A percentile compares a stretch with the other conserved stretches of the same genome.
These are phyloP conservation scores for Claviceps sp. DNA, from an alignment of 2,329 filamentous ascomycete genomes.

Conservation along the genomic window DNA sequence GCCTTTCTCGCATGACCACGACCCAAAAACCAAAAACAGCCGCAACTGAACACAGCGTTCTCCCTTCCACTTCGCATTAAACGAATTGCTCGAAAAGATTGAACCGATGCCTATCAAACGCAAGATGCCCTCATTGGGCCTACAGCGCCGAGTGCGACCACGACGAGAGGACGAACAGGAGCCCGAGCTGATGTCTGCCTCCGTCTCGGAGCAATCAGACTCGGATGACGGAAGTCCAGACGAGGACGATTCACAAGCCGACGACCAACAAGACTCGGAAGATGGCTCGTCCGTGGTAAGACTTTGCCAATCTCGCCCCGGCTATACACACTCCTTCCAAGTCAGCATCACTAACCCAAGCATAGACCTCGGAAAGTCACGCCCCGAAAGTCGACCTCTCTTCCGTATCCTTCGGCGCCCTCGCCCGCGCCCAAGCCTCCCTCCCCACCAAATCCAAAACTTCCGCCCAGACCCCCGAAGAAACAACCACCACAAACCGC, in stretches of 20 bases:
- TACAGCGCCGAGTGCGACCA: slow-evolving; percentile 30
- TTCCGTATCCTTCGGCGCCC: slow-evolving; percentile 73
- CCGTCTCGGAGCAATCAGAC: slow-evolving; percentile 10
- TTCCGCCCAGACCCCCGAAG: not conserved
- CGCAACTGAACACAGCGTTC: not conserved
- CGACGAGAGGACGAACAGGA: slow-evolving; percentile 31
- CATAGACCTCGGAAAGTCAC: not conserved
- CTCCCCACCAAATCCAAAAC: slow-evolving; percentile 25
- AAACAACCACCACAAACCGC: not conserved
- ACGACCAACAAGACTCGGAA: slow-evolving; percentile 18
- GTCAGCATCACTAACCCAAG: slow-evolving; percentile 11
- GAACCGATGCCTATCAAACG: slow-evolving; percentile 23
- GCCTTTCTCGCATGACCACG: not conserved
- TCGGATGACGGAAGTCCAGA: slow-evolving; percentile 17
- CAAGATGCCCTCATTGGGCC: slow-evolving; percentile 22
- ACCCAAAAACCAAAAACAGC: not conserved
- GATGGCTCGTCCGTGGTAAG: slow-evolving; percentile 17
- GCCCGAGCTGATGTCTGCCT: slow-evolving; percentile 18
- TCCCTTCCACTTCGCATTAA: not conserved
- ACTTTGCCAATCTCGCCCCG: too few relatives aligned
- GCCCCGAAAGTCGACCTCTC: slow-evolving; percentile 31
- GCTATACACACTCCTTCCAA: not conserved
- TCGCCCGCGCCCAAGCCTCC: slow-evolving; percentile 72
- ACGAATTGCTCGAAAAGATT: too few relatives aligned
- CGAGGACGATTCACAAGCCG: slow-evolving; percentile 15